A percentile compares a stretch with the other conserved stretches of the same genome.
Conservation (phyloP, 225 moss, liverwort and hornwort species). For the Climacium dendroides region DNA sequence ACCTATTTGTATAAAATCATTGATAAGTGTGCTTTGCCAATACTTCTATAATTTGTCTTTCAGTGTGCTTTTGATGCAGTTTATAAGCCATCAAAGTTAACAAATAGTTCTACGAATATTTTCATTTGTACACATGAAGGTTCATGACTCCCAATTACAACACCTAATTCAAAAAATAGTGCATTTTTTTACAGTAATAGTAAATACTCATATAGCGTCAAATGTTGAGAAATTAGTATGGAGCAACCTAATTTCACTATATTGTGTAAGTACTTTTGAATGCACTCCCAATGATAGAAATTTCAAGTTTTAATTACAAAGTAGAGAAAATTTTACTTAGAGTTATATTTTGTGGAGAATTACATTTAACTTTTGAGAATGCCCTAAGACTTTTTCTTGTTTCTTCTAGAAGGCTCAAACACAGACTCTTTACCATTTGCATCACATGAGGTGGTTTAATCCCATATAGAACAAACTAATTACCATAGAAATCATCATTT, state of each 20-base stretch:
- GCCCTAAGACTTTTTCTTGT: not conserved
- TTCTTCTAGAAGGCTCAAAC: not conserved
- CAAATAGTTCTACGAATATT: no score
- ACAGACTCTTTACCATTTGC: accelerated
- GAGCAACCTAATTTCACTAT: no score
- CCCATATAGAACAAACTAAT: accelerated
- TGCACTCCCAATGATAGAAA: not conserved
- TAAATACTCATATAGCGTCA: no score
- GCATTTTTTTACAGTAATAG: no score
- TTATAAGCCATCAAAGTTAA: no score
- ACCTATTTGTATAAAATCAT: no score
- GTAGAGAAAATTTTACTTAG: accelerated
- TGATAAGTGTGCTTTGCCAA: accelerated
- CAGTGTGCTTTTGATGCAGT: not conserved
- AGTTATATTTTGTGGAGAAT: not conserved
- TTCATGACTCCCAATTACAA: no score
- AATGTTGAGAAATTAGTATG: no score
- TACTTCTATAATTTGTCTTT: not conserved
- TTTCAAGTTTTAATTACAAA: not conserved
- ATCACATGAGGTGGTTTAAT: accelerated
- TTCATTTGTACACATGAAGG: no score
- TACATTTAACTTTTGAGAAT: accelerated
- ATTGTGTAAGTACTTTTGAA: not conserved
- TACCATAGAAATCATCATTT: not conserved
- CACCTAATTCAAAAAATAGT: no score